These are phyloP conservation scores for Mucor racemosus DNA, from an alignment of 371 early-diverging fungal species.

Conservation along the genomic window DNA sequence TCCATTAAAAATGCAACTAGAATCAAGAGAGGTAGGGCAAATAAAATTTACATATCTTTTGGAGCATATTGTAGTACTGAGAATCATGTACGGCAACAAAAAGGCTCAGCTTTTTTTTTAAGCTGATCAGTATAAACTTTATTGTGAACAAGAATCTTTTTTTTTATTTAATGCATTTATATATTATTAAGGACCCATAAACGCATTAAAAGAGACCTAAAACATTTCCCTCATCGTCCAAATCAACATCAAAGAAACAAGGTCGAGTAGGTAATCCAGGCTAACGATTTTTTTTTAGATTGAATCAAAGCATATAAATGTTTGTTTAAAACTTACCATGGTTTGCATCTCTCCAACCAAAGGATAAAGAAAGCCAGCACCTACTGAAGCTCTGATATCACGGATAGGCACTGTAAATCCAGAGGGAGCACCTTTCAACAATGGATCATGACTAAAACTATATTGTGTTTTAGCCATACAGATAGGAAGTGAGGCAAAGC, in stretches of 20 bases:
- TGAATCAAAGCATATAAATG: not conserved
- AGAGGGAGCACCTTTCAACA: constrained; percentile 89
- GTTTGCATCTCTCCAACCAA: constrained; percentile 95
- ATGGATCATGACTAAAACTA: constrained; percentile 88
- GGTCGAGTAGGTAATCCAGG: constrained; percentile 97
- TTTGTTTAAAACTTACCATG: constrained; percentile 51
- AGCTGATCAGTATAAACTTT: no score
- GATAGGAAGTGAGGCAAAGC: constrained; percentile 85
- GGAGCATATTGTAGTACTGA: no score
- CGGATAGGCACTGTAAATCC: constrained; percentile 93
- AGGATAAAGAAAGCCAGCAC: constrained; percentile 96
- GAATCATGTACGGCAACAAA: no score
- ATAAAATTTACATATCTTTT: no score
- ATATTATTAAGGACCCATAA: no score
- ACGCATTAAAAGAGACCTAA: constrained; percentile 81
- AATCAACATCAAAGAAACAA: constrained; percentile 95
- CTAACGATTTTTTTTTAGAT: not conserved
- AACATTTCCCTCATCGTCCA: constrained; percentile 91
- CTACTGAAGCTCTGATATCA: constrained; percentile 91
- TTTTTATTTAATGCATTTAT: no score
- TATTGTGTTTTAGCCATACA: constrained; percentile 99
- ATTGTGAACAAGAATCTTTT: no score
- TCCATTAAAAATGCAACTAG: no score
- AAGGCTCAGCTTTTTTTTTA: no score
- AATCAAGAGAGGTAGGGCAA: no score